Base-by-base conservation (phyloP, 1,139 yeast species). In the Hansenula sp. region DNA sequence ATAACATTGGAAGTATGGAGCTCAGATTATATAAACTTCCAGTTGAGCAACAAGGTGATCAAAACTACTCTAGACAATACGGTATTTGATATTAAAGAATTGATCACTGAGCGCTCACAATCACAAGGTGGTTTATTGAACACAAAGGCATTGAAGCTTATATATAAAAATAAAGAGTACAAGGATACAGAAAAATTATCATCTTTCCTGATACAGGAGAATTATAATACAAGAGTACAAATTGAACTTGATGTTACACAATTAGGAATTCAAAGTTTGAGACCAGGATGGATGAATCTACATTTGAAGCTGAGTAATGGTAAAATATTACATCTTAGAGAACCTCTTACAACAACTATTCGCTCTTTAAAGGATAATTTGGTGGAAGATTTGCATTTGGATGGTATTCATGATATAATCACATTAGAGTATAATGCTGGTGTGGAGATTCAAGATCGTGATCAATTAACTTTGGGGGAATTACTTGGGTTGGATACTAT, bases 11-110 rank as follows among this genome's bases (percentile, higher is more conserved):
- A 37, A 13, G 37, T 48, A 18, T 54, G 55, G 55, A 42, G 48
- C 17, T 46, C 55, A 1, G 52, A 52, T 24, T 35, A 34, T 5
- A 14, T 10, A 8, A 29, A 33, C 11, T 52, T 50, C 39, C 32
- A 36, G 16, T 34, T 52, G 20, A 26, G 35, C 9, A 44, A 50
- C 35, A 48, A 42, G 34, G 14, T 39, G 10, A 47, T 57, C 3
- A 42, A 43, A 16, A 46, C 57, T 3, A 56, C 60, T 0, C 29
- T 52, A 11, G 48, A 50, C 9, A 57, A 56, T 36, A 51, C 57
- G 1, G 46, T 57, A 0, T 46, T 41, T 26, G 61, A 57, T 33
- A 20, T 57, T 10, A 50, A 52, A 28, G 56, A 53, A 27, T 44
- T 51, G 2, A 41, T 57, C 10, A 38, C 51, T 17, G 38, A 41